Conservation (phyloP, 1,139 yeast species). For the Candida neerlandica region DNA sequence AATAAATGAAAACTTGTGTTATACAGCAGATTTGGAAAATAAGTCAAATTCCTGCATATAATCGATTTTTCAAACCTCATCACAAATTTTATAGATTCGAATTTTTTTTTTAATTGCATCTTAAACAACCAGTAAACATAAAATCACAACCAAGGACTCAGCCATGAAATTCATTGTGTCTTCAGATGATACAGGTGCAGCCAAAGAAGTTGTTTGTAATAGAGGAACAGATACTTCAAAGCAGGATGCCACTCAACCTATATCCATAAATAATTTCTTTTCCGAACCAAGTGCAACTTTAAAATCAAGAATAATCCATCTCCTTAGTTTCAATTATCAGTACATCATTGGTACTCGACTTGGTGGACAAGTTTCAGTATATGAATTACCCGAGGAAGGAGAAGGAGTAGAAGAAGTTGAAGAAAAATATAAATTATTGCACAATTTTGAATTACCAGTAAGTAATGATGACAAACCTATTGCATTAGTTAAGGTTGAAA, state of each 20-base stretch:
- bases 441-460: conserved; percentile 29
- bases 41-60: too few relatives aligned
- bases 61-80: neutral
- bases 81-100: neutral
- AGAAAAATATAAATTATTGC: conserved; percentile 21
- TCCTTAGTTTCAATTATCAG: conserved; percentile 29
- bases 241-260: conserved; percentile 59
- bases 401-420: conserved; percentile 18
- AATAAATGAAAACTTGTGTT: too few relatives aligned
- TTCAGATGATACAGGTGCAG: conserved; percentile 57
- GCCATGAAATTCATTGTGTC: conserved; percentile 55
- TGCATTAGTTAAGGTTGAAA: conserved; percentile 31
- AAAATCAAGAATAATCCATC: conserved; percentile 27
- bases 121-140: neutral
- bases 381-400: conserved; percentile 24
- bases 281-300: conserved; percentile 33
- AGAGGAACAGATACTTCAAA: conserved; percentile 72
- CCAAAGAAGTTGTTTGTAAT: conserved; percentile 58
- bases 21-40: too few relatives aligned
- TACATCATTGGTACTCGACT: conserved; percentile 45
- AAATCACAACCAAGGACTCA: neutral
- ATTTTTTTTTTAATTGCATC: neutral
- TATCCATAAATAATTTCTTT: conserved; percentile 42
- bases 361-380: conserved; percentile 45
- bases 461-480: conserved; percentile 34